phyloP scores from a whole-genome alignment of 495 filamentous ascomycete genomes.

The Aspergillus haitiensis region DNA sequence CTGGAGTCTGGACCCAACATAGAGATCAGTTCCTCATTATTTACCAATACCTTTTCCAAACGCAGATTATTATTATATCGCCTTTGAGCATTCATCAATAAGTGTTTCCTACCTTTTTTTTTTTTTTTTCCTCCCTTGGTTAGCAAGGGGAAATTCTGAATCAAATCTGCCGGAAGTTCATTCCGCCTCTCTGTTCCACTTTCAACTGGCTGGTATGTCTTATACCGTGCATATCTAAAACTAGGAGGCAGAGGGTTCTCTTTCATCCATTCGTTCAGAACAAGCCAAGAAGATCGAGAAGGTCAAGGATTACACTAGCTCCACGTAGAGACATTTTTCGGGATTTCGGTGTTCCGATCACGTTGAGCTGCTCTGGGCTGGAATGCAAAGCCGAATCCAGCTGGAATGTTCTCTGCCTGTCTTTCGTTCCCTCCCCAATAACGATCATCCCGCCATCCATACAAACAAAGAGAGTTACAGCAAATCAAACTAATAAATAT shows the following conservation, averaged over 20 bases:
- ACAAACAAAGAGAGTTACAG: background rate
- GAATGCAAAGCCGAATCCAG: constrained; percentile 10
- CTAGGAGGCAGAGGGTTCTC: background rate
- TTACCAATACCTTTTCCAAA: background rate
- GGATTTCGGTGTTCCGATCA: background rate
- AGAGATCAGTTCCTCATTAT: too few relatives aligned
- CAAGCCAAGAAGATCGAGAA: background rate
- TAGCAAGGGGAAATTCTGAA: too few relatives aligned
- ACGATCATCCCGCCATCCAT: background rate
- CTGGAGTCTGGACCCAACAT: too few relatives aligned
- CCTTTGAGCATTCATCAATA: background rate
- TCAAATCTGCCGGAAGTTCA: too few relatives aligned
- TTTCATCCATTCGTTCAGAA: background rate
- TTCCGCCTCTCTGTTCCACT: background rate
- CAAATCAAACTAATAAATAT: too few relatives aligned
- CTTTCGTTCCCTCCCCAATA: background rate
- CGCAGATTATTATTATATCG: background rate
- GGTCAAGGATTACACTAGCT: background rate
- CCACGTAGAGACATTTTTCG: background rate
- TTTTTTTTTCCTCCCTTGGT: background rate
- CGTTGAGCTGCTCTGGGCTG: background rate
- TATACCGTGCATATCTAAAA: background rate
- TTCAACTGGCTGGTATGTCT: constrained; percentile 1
- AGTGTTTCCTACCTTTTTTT: background rate
- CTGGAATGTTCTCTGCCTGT: constrained; percentile 5